Percentiles rank a stretch among this genome's conserved stretches.
phyloP scores from a whole-genome alignment of 495 filamentous ascomycete species.

The Penicillium waksmanii region DNA sequence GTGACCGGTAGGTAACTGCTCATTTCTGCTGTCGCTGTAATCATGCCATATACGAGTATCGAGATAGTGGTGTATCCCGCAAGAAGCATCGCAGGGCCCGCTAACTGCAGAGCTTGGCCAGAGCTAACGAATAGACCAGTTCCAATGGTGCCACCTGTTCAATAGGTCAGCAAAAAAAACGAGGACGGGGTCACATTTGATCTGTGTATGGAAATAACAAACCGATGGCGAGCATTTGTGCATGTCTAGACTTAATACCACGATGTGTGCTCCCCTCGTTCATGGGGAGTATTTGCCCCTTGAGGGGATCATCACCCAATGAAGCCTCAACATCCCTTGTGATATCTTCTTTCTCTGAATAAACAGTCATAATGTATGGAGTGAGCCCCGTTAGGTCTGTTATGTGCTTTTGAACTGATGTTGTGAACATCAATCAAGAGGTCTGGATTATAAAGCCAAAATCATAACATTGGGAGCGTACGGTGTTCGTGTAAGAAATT shows the following conservation, averaged over 20 bases:
- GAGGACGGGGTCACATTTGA: neutral
- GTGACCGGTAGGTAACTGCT: constrained; percentile 56
- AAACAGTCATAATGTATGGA: too few species aligned
- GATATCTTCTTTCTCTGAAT: too few species aligned
- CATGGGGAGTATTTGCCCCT: too few species aligned
- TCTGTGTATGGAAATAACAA: constrained; percentile 58
- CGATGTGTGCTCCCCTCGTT: neutral
- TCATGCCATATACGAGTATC: constrained; percentile 55
- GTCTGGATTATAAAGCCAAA: too few species aligned
- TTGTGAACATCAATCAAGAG: too few species aligned
- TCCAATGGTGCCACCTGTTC: neutral
- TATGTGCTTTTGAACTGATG: too few species aligned
- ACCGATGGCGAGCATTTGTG: constrained; percentile 66
- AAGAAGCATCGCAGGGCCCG: constrained; percentile 62
- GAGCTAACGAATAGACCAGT: constrained; percentile 43
- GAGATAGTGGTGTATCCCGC: constrained; percentile 59
- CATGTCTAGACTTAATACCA: constrained; percentile 50
- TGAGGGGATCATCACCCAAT: too few species aligned
- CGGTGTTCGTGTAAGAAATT: too few species aligned
- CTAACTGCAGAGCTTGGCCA: constrained; percentile 55
- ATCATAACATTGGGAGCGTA: too few species aligned
- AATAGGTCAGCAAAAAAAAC: neutral
- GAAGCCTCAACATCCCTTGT: too few species aligned
- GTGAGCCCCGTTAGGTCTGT: too few species aligned
- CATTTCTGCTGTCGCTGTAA: constrained; percentile 60